These are phyloP conservation scores for Thelephora terrestris DNA, from an alignment of 1,284 basidiomycete species.

Conservation along the genomic window DNA sequence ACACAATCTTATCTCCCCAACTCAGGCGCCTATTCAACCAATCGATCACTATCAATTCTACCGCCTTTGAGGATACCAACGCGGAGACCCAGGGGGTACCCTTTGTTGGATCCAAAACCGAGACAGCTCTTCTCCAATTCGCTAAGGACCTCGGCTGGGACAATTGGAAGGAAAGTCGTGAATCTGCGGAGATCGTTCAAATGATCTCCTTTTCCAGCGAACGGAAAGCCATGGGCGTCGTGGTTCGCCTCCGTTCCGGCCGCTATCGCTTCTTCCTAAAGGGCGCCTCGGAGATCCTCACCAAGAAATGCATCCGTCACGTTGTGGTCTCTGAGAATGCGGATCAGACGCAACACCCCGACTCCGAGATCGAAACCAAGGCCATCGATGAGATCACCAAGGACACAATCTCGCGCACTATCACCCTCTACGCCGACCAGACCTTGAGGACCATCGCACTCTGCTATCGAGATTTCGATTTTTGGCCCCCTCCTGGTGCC, in stretches of 20 bases:
- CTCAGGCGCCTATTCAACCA: constrained; percentile 73
- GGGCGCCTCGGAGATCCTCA: constrained; percentile 93
- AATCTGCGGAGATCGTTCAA: constrained; percentile 64
- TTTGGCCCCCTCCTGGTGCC: constrained; percentile 70
- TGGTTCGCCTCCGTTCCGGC: constrained; percentile 42
- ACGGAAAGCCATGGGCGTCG: constrained; percentile 94
- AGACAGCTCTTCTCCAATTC: constrained; percentile 86
- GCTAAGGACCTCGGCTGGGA: constrained; percentile 83
- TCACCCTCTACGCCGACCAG: constrained; percentile 96
- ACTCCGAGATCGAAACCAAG: constrained; percentile 40
- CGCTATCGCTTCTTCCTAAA: constrained; percentile 76
- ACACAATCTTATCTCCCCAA: constrained; percentile 50
- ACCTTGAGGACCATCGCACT: constrained; percentile 88
- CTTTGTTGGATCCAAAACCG: constrained; percentile 95
- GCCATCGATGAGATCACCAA: too few relatives aligned
- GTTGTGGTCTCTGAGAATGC: constrained; percentile 52
- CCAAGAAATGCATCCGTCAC: constrained; percentile 63
- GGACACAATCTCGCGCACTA: constrained; percentile 84
- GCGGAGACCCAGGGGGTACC: constrained; percentile 50
- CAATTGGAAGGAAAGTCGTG: constrained; percentile 63
- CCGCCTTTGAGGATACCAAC: constrained; percentile 85
- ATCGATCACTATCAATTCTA: constrained; percentile 88
- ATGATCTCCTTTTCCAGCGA: constrained; percentile 95
- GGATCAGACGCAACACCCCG: constrained; percentile 17
- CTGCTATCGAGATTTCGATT: constrained; percentile 82